Evolutionary conservation across 1,139 yeast genomes (phyloP), one percentile per base, ranked within the genome.

Genomic region (Arxiozyma slooffiae): DNA sequence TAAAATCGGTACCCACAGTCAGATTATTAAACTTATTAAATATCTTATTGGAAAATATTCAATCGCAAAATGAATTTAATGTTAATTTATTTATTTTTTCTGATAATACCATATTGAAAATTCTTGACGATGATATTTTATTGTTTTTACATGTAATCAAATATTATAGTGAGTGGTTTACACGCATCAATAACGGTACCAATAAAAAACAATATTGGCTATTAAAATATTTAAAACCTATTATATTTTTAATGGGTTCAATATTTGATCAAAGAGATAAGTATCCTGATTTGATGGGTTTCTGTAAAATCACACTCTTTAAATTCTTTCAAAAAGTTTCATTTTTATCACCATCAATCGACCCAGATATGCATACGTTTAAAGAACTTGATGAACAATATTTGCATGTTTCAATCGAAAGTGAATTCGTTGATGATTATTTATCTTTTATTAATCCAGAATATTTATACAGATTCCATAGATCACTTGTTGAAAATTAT

Each of bases 381-480:
- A 18, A 41, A 1, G 38, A 44, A 3, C 44, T 70, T 3, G 71
- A 69, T 44, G 38, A 44, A 0, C 37, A 53, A n/a, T 64, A 58
- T 50, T 40, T 68, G 16, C 48, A 58, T 1, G 48, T 69, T 1
- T 44, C 56, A 1, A 41, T 51, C 2, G 52, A 52, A 3, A 61
- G 60, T 47, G 51, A 53, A 21, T 48, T 60, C 37, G 37, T 58
- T 3, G 39, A 49, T 0, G 62, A 60, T 9, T 59, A 67, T 38
- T 46, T 68, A n/a, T 57, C 70, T 1, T 59, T 59, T 20, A 53
- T 68, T 24, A 63, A 68, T 39, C 72, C 74, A 17, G 42, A 37
- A 4, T 69, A 66, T 45, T 50, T 70, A 9, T 55, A 57, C 3
- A 26, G 52, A 1, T 41, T 57, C 9, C 63, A 68, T 45, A 36